These are phyloP conservation scores for Suillus subalutaceus DNA, from an alignment of 768 basidiomycete species.

Conservation along the genomic window DNA sequence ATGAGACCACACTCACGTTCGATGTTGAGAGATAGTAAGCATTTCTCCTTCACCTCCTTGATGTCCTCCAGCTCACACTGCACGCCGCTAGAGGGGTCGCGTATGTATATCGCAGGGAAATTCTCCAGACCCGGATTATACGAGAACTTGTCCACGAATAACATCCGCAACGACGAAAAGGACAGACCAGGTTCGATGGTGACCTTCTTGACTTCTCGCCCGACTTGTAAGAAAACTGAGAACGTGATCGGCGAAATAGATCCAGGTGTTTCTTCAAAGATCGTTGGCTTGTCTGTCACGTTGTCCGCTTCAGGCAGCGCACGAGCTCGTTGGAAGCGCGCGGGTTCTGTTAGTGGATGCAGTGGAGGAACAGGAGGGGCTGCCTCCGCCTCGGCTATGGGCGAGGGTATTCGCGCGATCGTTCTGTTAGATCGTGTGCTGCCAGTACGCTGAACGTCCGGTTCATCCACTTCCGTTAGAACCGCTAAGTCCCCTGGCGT, in stretches of 20 bases:
- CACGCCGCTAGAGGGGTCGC: slow-evolving; percentile 89
- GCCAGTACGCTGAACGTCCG: slow-evolving; percentile 24
- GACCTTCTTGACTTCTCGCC: slow-evolving; percentile 88
- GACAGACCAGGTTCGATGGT: slow-evolving; percentile 69
- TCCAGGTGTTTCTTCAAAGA: slow-evolving; percentile 25
- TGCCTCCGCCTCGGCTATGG: slow-evolving; percentile 19
- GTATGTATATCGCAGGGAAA: slow-evolving; percentile 94
- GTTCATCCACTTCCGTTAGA: slow-evolving; percentile 73
- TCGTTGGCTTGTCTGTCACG: slow-evolving; percentile 17
- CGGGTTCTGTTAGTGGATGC: slow-evolving; percentile 49
- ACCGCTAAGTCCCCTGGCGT: slow-evolving; percentile 75
- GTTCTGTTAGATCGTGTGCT: slow-evolving; percentile 22
- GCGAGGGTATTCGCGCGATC: slow-evolving; percentile 40
- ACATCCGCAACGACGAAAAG: slow-evolving; percentile 73
- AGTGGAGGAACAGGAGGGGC: slow-evolving; percentile 49
- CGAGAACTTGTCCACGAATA: slow-evolving; percentile 94
- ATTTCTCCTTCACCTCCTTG: slow-evolving; percentile 88
- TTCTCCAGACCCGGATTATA: slow-evolving; percentile 93
- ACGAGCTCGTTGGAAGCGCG: slow-evolving; percentile 14
- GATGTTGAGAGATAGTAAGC: slow-evolving; percentile 89
- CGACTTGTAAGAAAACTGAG: slow-evolving; percentile 86
- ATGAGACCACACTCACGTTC: slow-evolving; percentile 74
- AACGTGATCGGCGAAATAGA: slow-evolving; percentile 37
- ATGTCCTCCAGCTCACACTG: slow-evolving; percentile 96
- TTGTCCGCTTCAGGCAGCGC: slow-evolving; percentile 11